Conservation (phyloP, 371 early-diverging fungal species). For the Funneliformis caledonium region DNA sequence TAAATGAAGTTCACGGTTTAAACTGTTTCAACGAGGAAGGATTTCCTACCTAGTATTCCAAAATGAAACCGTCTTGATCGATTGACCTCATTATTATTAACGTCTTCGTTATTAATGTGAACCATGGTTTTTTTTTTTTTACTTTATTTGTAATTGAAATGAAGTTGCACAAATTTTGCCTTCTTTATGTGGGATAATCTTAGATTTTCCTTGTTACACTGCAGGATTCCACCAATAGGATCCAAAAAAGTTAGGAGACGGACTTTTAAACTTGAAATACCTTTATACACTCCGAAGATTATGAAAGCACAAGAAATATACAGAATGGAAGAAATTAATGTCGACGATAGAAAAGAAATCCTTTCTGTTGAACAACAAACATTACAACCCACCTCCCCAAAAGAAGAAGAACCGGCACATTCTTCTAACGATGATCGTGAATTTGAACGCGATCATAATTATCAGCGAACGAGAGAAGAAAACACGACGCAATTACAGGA, state of each 20-base stretch:
- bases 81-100: background rate
- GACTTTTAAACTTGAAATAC: background rate
- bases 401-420: background rate
- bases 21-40: background rate
- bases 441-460: background rate
- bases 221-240: background rate
- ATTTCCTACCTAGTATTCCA: background rate
- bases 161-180: background rate
- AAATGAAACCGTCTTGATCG: background rate
- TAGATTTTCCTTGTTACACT: background rate
- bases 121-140: background rate
- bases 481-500: background rate
- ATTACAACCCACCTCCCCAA: background rate
- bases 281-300: background rate
- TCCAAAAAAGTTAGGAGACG: background rate
- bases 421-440: conserved; percentile 6
- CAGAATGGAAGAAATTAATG: background rate
- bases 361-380: background rate
- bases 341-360: background rate
- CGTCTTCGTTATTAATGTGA: background rate
- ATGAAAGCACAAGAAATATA: background rate
- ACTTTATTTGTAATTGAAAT: background rate
- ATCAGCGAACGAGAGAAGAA: background rate
- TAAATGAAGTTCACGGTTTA: background rate
- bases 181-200: background rate